Conservation (phyloP, 2,329 filamentous ascomycete species). For the Ceratocystis cubensis region DNA sequence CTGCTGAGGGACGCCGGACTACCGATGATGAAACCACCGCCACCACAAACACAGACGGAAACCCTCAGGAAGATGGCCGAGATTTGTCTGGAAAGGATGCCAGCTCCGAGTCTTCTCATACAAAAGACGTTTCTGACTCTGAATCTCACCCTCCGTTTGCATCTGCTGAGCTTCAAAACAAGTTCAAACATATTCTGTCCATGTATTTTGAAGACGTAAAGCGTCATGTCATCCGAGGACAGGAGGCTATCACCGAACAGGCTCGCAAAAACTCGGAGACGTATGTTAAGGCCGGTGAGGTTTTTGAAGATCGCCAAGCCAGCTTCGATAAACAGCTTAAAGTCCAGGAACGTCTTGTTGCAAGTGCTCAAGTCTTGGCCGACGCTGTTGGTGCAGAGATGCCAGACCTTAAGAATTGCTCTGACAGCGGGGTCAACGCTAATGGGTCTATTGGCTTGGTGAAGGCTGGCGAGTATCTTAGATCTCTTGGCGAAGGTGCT, state of each 20-base stretch:
- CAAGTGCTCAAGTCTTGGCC: constrained; percentile 82
- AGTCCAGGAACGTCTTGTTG: constrained; percentile 74
- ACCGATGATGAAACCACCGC: constrained; percentile 61
- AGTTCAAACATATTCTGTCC: constrained; percentile 72
- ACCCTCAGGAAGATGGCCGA: constrained; percentile 1
- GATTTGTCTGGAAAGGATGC: constrained; percentile 22
- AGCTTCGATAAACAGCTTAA: constrained; percentile 94
- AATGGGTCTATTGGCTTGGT: constrained; percentile 81
- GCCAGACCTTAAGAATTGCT: constrained; percentile 80
- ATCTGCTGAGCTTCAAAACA: constrained; percentile 63
- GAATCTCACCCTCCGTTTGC: constrained; percentile 61
- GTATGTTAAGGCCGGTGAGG: constrained; percentile 95
- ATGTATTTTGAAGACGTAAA: constrained; percentile 93
- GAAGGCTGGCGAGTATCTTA: constrained; percentile 85
- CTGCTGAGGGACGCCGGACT: constrained; percentile 67
- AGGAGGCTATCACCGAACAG: constrained; percentile 76
- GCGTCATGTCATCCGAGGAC: constrained; percentile 73
- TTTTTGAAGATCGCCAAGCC: constrained; percentile 91
- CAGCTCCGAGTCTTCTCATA: not conserved
- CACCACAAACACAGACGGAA: constrained; percentile 36
- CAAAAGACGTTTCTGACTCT: constrained; percentile 23
- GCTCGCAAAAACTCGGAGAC: constrained; percentile 92
- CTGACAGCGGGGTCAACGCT: constrained; percentile 50
- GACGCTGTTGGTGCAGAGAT: constrained; percentile 83
- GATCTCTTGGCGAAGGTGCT: constrained; percentile 75